These are phyloP conservation scores for Staphylotrichum tortipilum DNA, from an alignment of 495 filamentous ascomycete species.

Conservation along the genomic window DNA sequence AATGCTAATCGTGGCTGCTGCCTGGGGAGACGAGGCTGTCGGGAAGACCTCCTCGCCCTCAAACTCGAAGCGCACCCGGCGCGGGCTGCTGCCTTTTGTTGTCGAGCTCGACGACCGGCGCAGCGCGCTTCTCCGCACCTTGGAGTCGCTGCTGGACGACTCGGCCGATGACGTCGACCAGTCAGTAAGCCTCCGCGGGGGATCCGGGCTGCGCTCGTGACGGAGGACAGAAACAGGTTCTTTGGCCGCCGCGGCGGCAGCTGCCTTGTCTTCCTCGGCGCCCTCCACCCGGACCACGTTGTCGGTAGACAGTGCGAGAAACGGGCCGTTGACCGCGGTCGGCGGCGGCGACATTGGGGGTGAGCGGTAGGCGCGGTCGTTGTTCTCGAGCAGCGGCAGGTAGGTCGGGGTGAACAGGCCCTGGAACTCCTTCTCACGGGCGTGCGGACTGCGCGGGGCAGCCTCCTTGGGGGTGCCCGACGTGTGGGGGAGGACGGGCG, in stretches of 20 bases:
- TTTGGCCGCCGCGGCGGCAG: too few species aligned
- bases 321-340: conserved; percentile 3
- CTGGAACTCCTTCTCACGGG: conserved; percentile 49
- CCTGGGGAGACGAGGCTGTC: conserved; percentile 34
- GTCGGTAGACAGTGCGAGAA: conserved; percentile 13
- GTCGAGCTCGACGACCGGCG: conserved; percentile 39
- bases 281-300: conserved; percentile 22
- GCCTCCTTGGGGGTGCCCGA: conserved; percentile 29
- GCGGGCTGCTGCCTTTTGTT: conserved; percentile 43
- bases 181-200: conserved; percentile 24
- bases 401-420: conserved; percentile 53
- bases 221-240: too few species aligned
- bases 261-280: conserved; percentile 21
- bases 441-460: conserved; percentile 35
- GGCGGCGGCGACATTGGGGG: conserved; percentile 18
- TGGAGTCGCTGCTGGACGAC: conserved; percentile 35
- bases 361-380: conserved; percentile 23
- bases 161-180: conserved; percentile 32
- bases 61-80: conserved; percentile 47
- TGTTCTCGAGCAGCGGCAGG: conserved; percentile 48
- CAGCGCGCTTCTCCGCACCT: conserved; percentile 39
- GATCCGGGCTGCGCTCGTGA: conserved; percentile 6
- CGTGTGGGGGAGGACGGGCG: conserved; percentile 34
- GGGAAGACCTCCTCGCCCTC: conserved; percentile 45
- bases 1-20: too few species aligned